These are phyloP conservation scores for Laburnicola sp. DNA, from an alignment of 2,329 filamentous ascomycete genomes.

Conservation along the genomic window DNA sequence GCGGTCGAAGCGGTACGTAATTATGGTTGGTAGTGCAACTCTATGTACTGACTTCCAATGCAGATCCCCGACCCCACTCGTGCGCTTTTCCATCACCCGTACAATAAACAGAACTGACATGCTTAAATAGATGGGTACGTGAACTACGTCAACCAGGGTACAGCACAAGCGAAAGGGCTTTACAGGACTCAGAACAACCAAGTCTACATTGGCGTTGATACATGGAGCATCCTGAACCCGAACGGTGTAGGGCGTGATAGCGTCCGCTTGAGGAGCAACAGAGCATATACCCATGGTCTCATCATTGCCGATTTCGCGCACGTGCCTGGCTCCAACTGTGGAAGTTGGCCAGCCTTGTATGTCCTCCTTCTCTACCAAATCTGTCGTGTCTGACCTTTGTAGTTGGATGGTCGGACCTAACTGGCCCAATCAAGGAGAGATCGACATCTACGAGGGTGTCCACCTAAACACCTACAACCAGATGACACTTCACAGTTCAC, in stretches of 20 bases:
- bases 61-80: slow-evolving; percentile 44
- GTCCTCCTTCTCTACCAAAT: not conserved
- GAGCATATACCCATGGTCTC: slow-evolving; percentile 41
- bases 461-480: slow-evolving; percentile 43
- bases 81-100: slow-evolving; percentile 13
- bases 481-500: slow-evolving; percentile 44
- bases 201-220: slow-evolving; percentile 47
- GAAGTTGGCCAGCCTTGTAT: slow-evolving; percentile 47
- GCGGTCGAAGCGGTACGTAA: slow-evolving; percentile 35
- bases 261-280: slow-evolving; percentile 43
- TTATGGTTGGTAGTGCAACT: not conserved
- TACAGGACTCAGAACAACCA: slow-evolving; percentile 38
- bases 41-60: slow-evolving; percentile 8
- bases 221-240: slow-evolving; percentile 30
- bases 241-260: slow-evolving; percentile 42
- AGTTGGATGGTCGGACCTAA: slow-evolving; percentile 47
- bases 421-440: slow-evolving; percentile 47
- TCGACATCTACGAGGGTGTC: slow-evolving; percentile 44
- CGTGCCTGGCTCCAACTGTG: slow-evolving; percentile 44
- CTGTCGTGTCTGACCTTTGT: slow-evolving; percentile 8
- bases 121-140: slow-evolving; percentile 40
- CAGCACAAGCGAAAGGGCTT: slow-evolving; percentile 40
- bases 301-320: slow-evolving; percentile 48
- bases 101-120: not conserved
- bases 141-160: slow-evolving; percentile 39